Evolutionary conservation across 2,329 filamentous ascomycete species (phyloP), one percentile per base, ranked within the genome.

Genomic region (Lachnum nothofagi): DNA sequence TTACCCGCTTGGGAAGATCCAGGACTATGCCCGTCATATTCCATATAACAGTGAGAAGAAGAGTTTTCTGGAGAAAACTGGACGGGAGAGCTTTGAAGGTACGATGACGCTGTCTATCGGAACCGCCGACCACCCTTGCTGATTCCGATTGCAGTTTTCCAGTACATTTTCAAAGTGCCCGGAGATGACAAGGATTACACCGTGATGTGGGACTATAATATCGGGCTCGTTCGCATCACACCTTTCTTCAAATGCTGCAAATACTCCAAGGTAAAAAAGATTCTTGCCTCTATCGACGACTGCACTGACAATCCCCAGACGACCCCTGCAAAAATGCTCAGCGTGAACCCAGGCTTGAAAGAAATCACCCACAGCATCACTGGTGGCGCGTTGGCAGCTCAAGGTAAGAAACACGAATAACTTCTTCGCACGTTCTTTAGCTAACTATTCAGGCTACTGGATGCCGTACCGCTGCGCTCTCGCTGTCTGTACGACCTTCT

Each of bases 131-230:
- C 6, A 38, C 42, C 35, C 37, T 56, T 53, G 51, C 59, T 62
- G n/a, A 58, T 46, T 51, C 31, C n/a, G 33, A 27, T 56, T 54
- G 46, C 54, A 93, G 88, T 89, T 22, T 91, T 91, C 65, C 82
- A 90, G 60, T 97, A 96, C 67, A 82, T 80, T 29, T 96, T 94
- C 73, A 79, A 75, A 58, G 66, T 85, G 3, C 86, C 86, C 0
- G 80, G 76, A 9, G 79, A 86, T 39, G 77, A 83, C 2, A 77
- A 75, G 54, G 74, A 79, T 44, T 91, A 86, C 65, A 80, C 79
- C 1, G 83, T 97, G 52, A 90, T 96, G 80, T 98, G 93, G 93
- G 93, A 98, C 68, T 96, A 96, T 71, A 91, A 94, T 60, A 82
- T 91, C 53, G 93, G 93, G 7, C 82, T 97, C 24, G 91, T 97